Evolutionary conservation across 2,329 filamentous ascomycete species (phyloP), one percentile per base, ranked within the genome.

Genomic region (Macrophomina tecta): DNA sequence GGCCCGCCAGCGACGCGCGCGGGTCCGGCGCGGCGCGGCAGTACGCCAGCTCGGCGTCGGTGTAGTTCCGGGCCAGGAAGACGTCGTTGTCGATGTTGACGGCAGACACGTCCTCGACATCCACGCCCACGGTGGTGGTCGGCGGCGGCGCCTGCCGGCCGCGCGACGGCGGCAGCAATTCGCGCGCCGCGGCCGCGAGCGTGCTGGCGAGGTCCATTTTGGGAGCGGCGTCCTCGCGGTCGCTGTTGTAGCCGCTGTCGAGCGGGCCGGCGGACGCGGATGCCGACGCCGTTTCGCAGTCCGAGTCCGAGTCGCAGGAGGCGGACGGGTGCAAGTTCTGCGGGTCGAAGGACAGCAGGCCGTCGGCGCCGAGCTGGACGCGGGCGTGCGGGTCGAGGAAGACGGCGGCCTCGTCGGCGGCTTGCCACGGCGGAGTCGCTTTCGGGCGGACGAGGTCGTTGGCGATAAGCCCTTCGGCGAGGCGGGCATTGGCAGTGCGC

Each of bases 1-100:
- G 16, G 4, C 67, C 63, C 3, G 63, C 69, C 34, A 68, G 62
- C 12, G 61, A 65, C 4, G 67, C 68, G n/a, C 52, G 28, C 9
- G 65, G 53, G 12, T 48, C 52, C 12, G n/a, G 14, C 34, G 32
- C 14, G 18, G 36, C 30, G 7, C n/a, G 23, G 12, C 40, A 49
- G n/a, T 58, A 55, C 0, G 32, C 45, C 9, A 40, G 30, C 40
- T 68, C 69, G 34, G 23, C 45, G 2, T 55, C 36, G 12, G 69
- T 68, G 48, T 42, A 69, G 55, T 70, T 70, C 1, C 65, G 65
- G 3, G 38, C 45, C 12, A 71, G 49, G 64, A 70, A 70, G 12
- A 32, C 62, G 2, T 28, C 46, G 14, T 68, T 62, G 3, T 68
- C 36, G 18, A 30, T 2, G 4, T 40, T 32, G 51, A 58, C 6